Evolutionary conservation across 2,329 filamentous ascomycete species (phyloP).

Genomic region (Sodiomyces alkalinus): DNA sequence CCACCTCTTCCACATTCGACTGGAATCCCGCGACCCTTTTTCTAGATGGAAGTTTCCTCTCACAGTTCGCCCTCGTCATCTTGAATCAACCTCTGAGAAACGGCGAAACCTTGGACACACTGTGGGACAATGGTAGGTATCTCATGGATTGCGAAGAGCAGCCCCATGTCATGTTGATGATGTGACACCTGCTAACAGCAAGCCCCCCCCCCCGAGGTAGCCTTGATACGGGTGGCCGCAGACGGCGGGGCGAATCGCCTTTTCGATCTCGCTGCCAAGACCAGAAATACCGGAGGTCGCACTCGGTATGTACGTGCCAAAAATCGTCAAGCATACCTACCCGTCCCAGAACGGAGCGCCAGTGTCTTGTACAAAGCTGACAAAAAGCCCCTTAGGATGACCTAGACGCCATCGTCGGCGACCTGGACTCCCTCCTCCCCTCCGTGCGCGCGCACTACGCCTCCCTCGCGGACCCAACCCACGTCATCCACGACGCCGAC

Average conservation of each 20-base stretch:
- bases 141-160: not conserved
- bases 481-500: slow-evolving; percentile 56
- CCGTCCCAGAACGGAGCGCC: too few relatives aligned
- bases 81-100: slow-evolving; percentile 36
- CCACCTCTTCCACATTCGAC: too few relatives aligned
- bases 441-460: slow-evolving; percentile 53
- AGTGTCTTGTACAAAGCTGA: too few relatives aligned
- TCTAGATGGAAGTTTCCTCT: slow-evolving; percentile 4
- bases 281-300: not conserved
- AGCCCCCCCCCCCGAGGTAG: too few relatives aligned
- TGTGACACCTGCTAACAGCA: too few relatives aligned
- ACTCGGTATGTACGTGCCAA: not conserved
- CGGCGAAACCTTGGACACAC: slow-evolving; percentile 27
- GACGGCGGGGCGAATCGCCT: slow-evolving; percentile 84
- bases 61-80: slow-evolving; percentile 28
- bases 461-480: slow-evolving; percentile 29
- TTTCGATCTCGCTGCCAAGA: slow-evolving; percentile 19
- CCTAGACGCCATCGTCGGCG: slow-evolving; percentile 67
- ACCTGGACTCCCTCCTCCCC: slow-evolving; percentile 68
- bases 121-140: slow-evolving; percentile 32
- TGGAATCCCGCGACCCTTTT: too few relatives aligned
- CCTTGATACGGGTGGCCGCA: slow-evolving; percentile 58
- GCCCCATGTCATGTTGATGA: not conserved
- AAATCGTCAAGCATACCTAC: not conserved
- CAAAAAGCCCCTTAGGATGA: too few relatives aligned